Percentiles rank a stretch among this genome's conserved stretches.
Conservation (phyloP, 257 asterid species). For the Ophiorrhiza pumila region DNA sequence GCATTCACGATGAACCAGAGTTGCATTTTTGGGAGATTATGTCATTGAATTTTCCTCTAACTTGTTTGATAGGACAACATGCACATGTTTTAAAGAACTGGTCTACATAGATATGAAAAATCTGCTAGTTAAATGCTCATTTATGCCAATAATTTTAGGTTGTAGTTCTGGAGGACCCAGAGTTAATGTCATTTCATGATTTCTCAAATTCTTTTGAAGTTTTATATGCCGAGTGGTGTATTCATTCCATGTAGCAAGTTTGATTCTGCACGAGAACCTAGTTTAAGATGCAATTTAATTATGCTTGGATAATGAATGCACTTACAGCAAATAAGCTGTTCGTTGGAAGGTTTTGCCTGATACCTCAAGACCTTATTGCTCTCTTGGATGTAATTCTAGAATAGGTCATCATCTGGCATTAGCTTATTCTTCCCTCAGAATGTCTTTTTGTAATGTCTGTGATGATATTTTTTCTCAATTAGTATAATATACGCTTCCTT, state of each 20-base stretch:
- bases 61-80: background rate
- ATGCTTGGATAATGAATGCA: background rate
- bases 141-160: background rate
- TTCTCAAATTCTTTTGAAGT: background rate
- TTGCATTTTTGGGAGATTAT: background rate
- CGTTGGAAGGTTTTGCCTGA: background rate
- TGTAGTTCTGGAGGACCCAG: background rate
- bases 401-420: background rate
- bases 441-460: background rate
- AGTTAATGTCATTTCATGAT: background rate
- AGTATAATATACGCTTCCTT: background rate
- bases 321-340: background rate
- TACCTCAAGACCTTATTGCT: background rate
- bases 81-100: background rate
- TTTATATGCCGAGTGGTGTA: background rate
- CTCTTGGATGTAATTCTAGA: background rate
- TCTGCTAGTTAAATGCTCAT: background rate
- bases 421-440: constrained; percentile 5
- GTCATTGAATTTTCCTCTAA: background rate
- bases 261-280: background rate
- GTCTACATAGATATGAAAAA: background rate
- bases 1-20: background rate
- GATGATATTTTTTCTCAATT: background rate
- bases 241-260: background rate
- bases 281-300: background rate